A percentile compares a stretch with the other conserved stretches of the same genome.
phyloP scores from a whole-genome alignment of 257 asterid species.

The Salvia splendens region DNA sequence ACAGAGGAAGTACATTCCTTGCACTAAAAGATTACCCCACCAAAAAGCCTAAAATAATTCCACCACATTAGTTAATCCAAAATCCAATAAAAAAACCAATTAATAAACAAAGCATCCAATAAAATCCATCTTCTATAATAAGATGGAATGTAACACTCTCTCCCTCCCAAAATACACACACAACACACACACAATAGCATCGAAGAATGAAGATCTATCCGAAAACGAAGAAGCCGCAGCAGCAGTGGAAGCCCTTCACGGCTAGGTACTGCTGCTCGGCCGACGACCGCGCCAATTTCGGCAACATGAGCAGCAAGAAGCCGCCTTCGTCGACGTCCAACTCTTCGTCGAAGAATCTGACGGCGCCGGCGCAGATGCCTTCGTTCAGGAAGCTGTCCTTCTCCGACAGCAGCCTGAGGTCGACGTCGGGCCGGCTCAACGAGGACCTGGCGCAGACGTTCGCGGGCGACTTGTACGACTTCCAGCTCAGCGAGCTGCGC shows the following conservation, averaged over 20 bases:
- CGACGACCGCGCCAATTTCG: slow-evolving; percentile 48
- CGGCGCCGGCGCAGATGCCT: slow-evolving; percentile 48
- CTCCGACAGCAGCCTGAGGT: slow-evolving; percentile 55
- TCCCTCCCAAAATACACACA: background rate
- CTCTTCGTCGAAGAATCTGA: slow-evolving; percentile 61
- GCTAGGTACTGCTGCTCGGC: slow-evolving; percentile 68
- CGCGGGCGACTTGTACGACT: slow-evolving; percentile 74
- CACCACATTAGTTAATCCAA: background rate
- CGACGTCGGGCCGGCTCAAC: slow-evolving; percentile 63
- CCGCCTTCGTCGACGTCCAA: slow-evolving; percentile 57
- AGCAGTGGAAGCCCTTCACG: slow-evolving; percentile 69
- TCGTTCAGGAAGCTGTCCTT: slow-evolving; percentile 73
- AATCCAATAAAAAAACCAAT: background rate
- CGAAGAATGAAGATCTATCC: slow-evolving; percentile 34
- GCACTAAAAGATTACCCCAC: background rate
- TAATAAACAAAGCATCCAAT: background rate
- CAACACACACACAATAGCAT: background rate
- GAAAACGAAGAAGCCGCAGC: slow-evolving; percentile 30
- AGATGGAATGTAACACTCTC: background rate
- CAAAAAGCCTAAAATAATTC: background rate
- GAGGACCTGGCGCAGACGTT: slow-evolving; percentile 82
- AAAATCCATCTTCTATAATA: slow-evolving; percentile 8
- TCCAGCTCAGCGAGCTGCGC: slow-evolving; percentile 60
- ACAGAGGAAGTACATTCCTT: slow-evolving; percentile 6
- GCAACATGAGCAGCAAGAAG: slow-evolving; percentile 47